phyloP scores from a whole-genome alignment of 352 stramenopile species.

The Phytophthora vignae region DNA sequence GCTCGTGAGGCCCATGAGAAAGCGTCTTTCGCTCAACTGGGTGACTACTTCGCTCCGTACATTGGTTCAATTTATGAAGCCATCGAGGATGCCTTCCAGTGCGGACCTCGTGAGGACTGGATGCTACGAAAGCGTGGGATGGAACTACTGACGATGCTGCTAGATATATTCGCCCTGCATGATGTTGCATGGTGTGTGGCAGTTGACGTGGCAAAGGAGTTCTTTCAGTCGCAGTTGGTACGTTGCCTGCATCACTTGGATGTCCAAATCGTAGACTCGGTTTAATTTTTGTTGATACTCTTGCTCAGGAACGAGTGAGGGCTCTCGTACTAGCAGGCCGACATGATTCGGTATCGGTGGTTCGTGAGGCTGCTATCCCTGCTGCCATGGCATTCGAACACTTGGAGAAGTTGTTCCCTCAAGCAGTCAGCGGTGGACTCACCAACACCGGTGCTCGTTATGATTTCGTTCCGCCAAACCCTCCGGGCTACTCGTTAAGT shows the following conservation, averaged over 20 bases:
- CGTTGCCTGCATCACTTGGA: slow-evolving; percentile 5
- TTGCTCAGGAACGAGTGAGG: slow-evolving; percentile 47
- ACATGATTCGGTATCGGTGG: slow-evolving; percentile 60
- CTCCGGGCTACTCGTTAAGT: slow-evolving; percentile 17
- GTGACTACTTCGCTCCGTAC: slow-evolving; percentile 45
- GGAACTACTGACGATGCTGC: slow-evolving; percentile 56
- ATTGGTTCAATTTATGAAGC: slow-evolving; percentile 58
- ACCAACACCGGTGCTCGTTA: slow-evolving; percentile 16
- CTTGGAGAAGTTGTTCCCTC: slow-evolving; percentile 47
- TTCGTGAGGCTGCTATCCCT: slow-evolving; percentile 60
- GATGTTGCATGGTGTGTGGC: slow-evolving; percentile 24
- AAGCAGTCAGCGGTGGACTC: not conserved
- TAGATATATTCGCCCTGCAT: slow-evolving; percentile 54
- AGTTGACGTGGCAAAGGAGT: slow-evolving; percentile 23
- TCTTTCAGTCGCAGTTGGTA: slow-evolving; percentile 47
- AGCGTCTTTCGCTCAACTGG: slow-evolving; percentile 30
- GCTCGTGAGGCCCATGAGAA: slow-evolving; percentile 40
- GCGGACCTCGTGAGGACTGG: slow-evolving; percentile 60
- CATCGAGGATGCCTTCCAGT: slow-evolving; percentile 69
- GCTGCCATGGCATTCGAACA: slow-evolving; percentile 50
- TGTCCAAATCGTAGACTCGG: not conserved
- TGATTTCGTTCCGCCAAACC: slow-evolving; percentile 31
- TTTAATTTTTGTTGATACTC: not conserved
- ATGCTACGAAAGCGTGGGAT: slow-evolving; percentile 59
- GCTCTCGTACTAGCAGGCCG: slow-evolving; percentile 52